phyloP scores from a whole-genome alignment of 768 basidiomycete genomes.

The Xerocomus spinulosus region DNA sequence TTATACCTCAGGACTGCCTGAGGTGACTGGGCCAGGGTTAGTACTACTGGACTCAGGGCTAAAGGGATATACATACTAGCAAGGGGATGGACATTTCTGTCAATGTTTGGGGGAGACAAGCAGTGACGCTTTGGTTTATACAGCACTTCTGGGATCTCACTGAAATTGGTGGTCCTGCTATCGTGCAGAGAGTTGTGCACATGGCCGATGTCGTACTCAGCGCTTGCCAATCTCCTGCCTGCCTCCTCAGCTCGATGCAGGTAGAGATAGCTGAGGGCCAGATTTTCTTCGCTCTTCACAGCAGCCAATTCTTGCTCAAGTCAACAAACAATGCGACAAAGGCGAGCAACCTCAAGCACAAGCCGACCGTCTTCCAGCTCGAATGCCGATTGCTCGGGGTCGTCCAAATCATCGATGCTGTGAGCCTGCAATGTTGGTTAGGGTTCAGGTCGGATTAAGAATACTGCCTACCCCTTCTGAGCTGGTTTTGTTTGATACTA shows the following conservation, averaged over 20 bases:
- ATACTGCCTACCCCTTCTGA: neutral
- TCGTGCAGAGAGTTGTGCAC: neutral
- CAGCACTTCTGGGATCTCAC: neutral
- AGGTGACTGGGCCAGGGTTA: too few relatives aligned
- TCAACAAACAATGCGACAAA: neutral
- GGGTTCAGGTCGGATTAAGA: neutral
- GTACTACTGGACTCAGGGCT: too few relatives aligned
- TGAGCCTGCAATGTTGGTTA: neutral
- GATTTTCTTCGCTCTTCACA: neutral
- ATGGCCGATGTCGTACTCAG: neutral
- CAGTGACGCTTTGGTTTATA: neutral
- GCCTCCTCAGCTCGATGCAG: neutral
- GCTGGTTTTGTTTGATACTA: neutral
- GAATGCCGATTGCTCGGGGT: neutral
- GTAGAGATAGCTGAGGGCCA: neutral
- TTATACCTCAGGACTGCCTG: too few relatives aligned
- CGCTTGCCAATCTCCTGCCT: neutral
- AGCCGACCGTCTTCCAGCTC: neutral
- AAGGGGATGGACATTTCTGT: neutral
- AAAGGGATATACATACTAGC: neutral
- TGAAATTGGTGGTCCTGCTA: too few relatives aligned
- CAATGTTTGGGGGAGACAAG: neutral
- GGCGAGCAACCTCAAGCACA: neutral
- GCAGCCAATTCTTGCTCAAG: neutral
- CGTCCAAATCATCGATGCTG: neutral